A percentile compares a stretch with the other conserved stretches of the same genome.
Evolutionary conservation across 1,139 yeast species (phyloP).

Genomic region (Pichia sp.): DNA sequence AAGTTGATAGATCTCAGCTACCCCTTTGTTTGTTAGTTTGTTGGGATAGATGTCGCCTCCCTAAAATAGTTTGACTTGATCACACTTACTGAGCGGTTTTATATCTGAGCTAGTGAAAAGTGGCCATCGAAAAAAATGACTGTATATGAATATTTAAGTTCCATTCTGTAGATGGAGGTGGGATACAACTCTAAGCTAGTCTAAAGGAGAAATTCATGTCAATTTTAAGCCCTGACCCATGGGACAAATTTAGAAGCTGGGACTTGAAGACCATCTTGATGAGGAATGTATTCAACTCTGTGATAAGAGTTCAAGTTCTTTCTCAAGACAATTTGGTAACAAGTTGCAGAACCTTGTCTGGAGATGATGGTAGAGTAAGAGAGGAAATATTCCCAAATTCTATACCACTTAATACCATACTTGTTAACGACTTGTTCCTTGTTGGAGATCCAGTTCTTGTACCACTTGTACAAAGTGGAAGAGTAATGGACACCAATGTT

Average conservation of each 20-base stretch:
- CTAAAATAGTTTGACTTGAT: too few species aligned
- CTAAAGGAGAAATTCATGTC: too few species aligned
- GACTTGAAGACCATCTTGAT: conserved; percentile 67
- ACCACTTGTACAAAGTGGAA: conserved; percentile 92
- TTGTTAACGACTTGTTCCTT: conserved; percentile 68
- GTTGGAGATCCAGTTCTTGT: conserved; percentile 89
- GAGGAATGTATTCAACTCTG: conserved; percentile 74
- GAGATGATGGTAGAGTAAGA: conserved; percentile 76
- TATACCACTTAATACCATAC: conserved; percentile 86
- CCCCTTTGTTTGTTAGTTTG: too few species aligned
- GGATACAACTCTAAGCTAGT: too few species aligned
- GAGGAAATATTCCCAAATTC: conserved; percentile 91
- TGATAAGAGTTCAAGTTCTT: conserved; percentile 83
- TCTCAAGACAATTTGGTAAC: conserved; percentile 86
- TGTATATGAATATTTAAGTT: too few species aligned
- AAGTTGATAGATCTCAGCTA: too few species aligned
- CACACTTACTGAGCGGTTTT: too few species aligned
- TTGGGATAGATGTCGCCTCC: too few species aligned
- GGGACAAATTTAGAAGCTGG: conserved; percentile 49
- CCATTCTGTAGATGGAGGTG: too few species aligned
- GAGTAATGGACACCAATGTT: conserved; percentile 92
- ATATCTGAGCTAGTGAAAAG: too few species aligned
- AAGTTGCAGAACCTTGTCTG: conserved; percentile 91
- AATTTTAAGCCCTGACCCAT: conserved; percentile 34
- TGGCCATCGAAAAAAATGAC: too few species aligned